These are phyloP conservation scores for Calonectria honghensis DNA, from an alignment of 2,329 filamentous ascomycete species.

Conservation along the genomic window DNA sequence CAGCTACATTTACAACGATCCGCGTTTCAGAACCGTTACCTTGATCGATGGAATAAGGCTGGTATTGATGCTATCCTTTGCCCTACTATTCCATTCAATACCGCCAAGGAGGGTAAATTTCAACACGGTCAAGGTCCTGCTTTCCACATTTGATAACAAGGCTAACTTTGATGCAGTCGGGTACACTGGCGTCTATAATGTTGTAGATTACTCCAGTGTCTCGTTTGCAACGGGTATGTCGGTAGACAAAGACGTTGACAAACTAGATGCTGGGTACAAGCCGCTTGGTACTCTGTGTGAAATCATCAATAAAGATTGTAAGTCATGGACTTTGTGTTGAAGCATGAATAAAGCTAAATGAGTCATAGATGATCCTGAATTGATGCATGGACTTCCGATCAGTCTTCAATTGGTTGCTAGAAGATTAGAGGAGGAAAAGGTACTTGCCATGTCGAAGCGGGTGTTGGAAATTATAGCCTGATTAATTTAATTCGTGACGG, in stretches of 20 bases:
- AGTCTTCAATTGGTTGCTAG: conserved; percentile 66
- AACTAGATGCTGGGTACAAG: conserved; percentile 54
- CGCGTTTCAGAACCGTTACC: conserved; percentile 67
- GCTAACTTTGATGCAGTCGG: conserved; percentile 60
- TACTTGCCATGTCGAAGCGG: conserved; percentile 57
- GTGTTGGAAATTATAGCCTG: conserved; percentile 47
- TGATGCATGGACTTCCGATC: conserved; percentile 65
- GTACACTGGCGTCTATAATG: conserved; percentile 70
- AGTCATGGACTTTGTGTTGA: conserved; percentile 44
- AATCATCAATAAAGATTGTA: conserved; percentile 65
- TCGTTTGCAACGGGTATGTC: conserved; percentile 67
- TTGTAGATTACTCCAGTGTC: conserved; percentile 68
- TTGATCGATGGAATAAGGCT: conserved; percentile 67
- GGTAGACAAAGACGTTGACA: conserved; percentile 64
- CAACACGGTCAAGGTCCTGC: conserved; percentile 61
- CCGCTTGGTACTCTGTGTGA: conserved; percentile 62
- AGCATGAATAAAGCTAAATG: background rate
- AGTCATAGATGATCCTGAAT: conserved; percentile 60
- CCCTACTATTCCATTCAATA: conserved; percentile 70
- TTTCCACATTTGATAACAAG: too few relatives aligned
- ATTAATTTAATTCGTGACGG: background rate
- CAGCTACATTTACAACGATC: conserved; percentile 66
- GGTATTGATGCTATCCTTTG: conserved; percentile 78
- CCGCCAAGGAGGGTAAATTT: conserved; percentile 65
- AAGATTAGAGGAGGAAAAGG: conserved; percentile 65